Conservation (phyloP, 805 yeast species). For the Hanseniaspora thailandica region DNA sequence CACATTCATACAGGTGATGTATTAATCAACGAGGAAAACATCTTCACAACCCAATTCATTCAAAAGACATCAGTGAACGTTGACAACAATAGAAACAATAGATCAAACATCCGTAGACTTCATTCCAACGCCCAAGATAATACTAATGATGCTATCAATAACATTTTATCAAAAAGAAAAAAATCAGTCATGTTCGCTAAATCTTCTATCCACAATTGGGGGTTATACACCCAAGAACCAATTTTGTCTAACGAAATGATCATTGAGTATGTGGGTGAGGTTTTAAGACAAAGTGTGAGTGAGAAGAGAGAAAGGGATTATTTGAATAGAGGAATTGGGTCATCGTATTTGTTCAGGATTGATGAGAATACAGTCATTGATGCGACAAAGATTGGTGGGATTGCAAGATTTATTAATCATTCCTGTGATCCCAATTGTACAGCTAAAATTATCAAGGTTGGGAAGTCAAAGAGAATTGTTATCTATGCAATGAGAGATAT, state of each 20-base stretch:
- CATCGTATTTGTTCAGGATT: slow-evolving; percentile 81
- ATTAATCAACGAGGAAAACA: slow-evolving; percentile 17
- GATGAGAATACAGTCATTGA: slow-evolving; percentile 93
- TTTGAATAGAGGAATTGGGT: slow-evolving; percentile 83
- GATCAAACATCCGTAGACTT: slow-evolving; percentile 19
- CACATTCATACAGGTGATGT: slow-evolving; percentile 46
- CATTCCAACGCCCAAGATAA: slow-evolving; percentile 1
- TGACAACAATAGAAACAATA: slow-evolving; percentile 12
- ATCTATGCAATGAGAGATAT: slow-evolving; percentile 86
- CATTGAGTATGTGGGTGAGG: slow-evolving; percentile 93
- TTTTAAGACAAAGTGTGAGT: slow-evolving; percentile 85
- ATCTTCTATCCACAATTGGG: slow-evolving; percentile 97
- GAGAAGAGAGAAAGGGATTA: slow-evolving; percentile 83
- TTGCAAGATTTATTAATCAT: slow-evolving; percentile 92
- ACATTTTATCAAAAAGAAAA: slow-evolving; percentile 62
- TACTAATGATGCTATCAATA: slow-evolving; percentile 14
- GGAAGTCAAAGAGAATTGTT: slow-evolving; percentile 85
- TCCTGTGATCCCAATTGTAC: slow-evolving; percentile 97
- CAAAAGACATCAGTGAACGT: slow-evolving; percentile 10
- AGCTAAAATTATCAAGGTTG: slow-evolving; percentile 90
- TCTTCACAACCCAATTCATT: slow-evolving; percentile 33
- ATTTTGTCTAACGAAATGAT: slow-evolving; percentile 96
- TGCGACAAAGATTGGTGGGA: slow-evolving; percentile 95
- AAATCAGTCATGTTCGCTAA: slow-evolving; percentile 95
- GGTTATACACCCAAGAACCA: slow-evolving; percentile 87